phyloP scores from a whole-genome alignment of 2,329 filamentous ascomycete genomes.

The Nemania sp. region DNA sequence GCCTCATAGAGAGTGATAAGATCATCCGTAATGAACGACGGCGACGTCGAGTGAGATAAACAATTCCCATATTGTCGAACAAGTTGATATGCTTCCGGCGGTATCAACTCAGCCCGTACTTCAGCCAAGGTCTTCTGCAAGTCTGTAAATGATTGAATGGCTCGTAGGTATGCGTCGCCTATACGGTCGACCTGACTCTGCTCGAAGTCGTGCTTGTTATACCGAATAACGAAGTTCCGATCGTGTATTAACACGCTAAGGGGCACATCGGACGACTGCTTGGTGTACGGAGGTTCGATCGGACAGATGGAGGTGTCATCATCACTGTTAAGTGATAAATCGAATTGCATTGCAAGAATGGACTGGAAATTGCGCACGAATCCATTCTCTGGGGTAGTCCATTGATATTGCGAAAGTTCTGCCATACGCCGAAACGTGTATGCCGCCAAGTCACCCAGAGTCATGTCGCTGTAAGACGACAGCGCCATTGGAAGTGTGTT shows the following conservation, averaged over 20 bases:
- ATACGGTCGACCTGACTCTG: neutral
- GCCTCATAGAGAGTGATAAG: neutral
- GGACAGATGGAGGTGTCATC: neutral
- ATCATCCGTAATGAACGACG: neutral
- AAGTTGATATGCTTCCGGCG: neutral
- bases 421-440: neutral
- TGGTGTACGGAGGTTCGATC: neutral
- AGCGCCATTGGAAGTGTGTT: conserved; percentile 27
- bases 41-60: neutral
- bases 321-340: neutral
- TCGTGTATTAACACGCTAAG: neutral
- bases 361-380: neutral
- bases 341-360: neutral
- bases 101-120: neutral
- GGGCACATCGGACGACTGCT: neutral
- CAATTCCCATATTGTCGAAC: neutral
- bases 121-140: neutral
- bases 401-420: neutral
- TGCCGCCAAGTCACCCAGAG: neutral
- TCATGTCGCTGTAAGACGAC: neutral
- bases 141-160: neutral
- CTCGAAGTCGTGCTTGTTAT: neutral
- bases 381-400: neutral
- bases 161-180: neutral
- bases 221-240: neutral